These are phyloP conservation scores for Fusarium annulatum DNA, from an alignment of 2,329 filamentous ascomycete species.

Conservation along the genomic window DNA sequence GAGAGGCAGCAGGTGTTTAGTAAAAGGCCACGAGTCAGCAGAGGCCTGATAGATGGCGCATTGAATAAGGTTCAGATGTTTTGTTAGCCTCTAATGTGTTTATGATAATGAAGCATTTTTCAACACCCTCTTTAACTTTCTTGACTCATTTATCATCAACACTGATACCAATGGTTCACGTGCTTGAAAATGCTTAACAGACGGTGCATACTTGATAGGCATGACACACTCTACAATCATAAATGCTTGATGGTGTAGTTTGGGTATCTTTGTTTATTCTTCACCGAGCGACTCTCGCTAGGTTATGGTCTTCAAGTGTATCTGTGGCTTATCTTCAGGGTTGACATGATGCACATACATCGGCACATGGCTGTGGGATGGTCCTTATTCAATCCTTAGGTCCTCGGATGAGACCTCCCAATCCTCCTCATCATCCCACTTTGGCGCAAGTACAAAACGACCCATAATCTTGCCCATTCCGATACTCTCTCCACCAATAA, in stretches of 20 bases:
- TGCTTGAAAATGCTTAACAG: background rate
- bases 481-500: slow-evolving; percentile 62
- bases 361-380: background rate
- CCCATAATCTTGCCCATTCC: slow-evolving; percentile 73
- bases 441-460: slow-evolving; percentile 69
- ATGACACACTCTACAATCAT: background rate
- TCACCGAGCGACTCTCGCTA: background rate
- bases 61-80: slow-evolving; percentile 1
- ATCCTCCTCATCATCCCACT: slow-evolving; percentile 68
- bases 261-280: slow-evolving; percentile 29
- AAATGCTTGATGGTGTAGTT: background rate
- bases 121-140: background rate
- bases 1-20: background rate
- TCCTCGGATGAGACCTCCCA: slow-evolving; percentile 60
- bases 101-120: slow-evolving; percentile 5
- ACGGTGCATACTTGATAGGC: background rate
- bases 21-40: background rate
- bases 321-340: background rate
- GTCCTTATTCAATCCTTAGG: slow-evolving; percentile 36
- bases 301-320: background rate
- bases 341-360: background rate
- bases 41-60: slow-evolving; percentile 5
- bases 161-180: background rate
- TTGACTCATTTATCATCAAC: background rate
- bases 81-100: slow-evolving; percentile 11